Conservation (phyloP, 2,329 filamentous ascomycete species). For the Taxawa tesnikishii region DNA sequence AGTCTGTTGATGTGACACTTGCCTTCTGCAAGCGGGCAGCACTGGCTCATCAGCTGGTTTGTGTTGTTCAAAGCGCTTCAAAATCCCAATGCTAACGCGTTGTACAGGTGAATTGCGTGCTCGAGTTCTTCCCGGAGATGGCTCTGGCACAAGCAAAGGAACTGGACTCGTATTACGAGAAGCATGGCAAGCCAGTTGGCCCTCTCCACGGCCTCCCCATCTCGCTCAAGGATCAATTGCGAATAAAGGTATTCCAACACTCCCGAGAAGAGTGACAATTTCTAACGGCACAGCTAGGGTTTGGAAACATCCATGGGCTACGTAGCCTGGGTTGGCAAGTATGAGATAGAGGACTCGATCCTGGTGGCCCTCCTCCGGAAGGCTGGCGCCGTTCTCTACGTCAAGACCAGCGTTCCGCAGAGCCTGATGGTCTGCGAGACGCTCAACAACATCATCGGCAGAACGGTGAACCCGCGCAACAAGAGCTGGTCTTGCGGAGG, state of each 20-base stretch:
- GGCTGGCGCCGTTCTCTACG: conserved; percentile 38
- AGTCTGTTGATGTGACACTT: conserved; percentile 32
- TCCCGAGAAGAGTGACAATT: too few species aligned
- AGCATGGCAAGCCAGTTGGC: conserved; percentile 33
- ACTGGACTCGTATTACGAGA: conserved; percentile 34
- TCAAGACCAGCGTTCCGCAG: conserved; percentile 38
- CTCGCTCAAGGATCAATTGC: conserved; percentile 56
- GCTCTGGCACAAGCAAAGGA: conserved; percentile 35
- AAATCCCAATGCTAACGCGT: too few species aligned
- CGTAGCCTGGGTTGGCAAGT: conserved; percentile 34
- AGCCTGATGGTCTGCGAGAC: conserved; percentile 39
- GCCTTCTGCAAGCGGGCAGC: conserved; percentile 39
- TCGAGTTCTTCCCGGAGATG: too few species aligned
- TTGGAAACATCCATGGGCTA: too few species aligned
- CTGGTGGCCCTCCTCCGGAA: conserved; percentile 30
- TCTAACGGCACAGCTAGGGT: too few species aligned
- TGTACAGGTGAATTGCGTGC: too few species aligned
- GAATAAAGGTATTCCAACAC: too few species aligned
- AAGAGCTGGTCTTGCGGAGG: conserved; percentile 34
- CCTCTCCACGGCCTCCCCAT: conserved; percentile 53
- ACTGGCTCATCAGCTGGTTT: conserved; percentile 40
- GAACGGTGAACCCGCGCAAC: conserved; percentile 40
- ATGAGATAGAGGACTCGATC: too few species aligned
- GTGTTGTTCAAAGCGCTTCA: conserved; percentile 38
- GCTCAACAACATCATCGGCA: conserved; percentile 33